A percentile compares a stretch with the other conserved stretches of the same genome.
Conservation (phyloP, 495 filamentous ascomycete genomes). For the Aspergillus cavernicola region DNA sequence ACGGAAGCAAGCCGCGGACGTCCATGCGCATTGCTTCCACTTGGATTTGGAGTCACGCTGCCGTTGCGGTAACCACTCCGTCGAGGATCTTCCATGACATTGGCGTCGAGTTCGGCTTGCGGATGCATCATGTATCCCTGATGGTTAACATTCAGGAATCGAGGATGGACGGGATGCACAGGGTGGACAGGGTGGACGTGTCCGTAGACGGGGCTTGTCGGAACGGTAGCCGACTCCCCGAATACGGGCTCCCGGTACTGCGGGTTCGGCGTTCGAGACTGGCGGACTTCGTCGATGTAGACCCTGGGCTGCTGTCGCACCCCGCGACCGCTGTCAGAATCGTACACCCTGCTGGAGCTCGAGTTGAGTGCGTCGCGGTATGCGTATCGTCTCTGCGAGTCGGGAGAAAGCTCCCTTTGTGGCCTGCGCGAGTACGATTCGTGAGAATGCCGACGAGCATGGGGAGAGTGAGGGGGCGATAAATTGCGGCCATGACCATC, state of each 20-base stretch:
- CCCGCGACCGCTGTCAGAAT: constrained; percentile 20
- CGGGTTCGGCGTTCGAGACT: constrained; percentile 22
- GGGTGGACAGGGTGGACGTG: constrained; percentile 8
- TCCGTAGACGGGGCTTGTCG: constrained; percentile 22
- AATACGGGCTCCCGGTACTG: constrained; percentile 34
- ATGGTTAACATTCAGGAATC: constrained; percentile 16
- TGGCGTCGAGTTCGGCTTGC: constrained; percentile 10
- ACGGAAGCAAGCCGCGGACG: constrained; percentile 7
- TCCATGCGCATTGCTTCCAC: neutral
- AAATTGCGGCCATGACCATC: constrained; percentile 25
- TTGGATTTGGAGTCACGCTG: constrained; percentile 1
- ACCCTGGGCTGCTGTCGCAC: constrained; percentile 12
- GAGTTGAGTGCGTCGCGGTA: constrained; percentile 16
- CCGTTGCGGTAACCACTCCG: constrained; percentile 3
- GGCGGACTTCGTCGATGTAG: constrained; percentile 25
- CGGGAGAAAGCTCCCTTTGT: constrained; percentile 29
- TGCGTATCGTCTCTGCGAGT: constrained; percentile 18
- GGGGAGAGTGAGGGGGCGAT: constrained; percentile 26
- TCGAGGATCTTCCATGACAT: constrained; percentile 12
- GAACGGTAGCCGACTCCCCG: constrained; percentile 24
- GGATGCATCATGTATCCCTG: constrained; percentile 13
- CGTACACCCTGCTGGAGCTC: constrained; percentile 18
- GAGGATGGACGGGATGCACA: constrained; percentile 10
- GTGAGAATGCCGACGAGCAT: constrained; percentile 42
- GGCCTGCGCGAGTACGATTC: constrained; percentile 39